Evolutionary conservation across 345 rosid genomes (phyloP), one percentile per base, ranked within the genome.

Genomic region (Turritis glabra): DNA sequence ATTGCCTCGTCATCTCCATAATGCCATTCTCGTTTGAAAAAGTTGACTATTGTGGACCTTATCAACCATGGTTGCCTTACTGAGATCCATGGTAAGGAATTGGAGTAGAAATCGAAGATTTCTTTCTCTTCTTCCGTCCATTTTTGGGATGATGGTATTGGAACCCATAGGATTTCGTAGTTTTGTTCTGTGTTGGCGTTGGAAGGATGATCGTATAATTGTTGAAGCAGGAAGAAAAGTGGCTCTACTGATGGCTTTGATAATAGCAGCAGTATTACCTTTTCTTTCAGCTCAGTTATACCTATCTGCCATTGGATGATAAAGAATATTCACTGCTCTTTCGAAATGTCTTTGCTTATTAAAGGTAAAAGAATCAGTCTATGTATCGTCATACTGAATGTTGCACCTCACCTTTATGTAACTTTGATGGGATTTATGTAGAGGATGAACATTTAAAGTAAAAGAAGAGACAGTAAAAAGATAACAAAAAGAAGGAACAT

Each of bases 101-200:
- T 74, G 2, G 91, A 90, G 18, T 82, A 56, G 60, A 80, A 43
- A 32, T 73, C 51, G 63, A 87, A 88, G 32, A 43, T 80, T 52
- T 76, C 68, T 27, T 70, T 64, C 53, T 92, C 91, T 22, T 77
- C 52, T 25, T 80, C 72, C 27, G 80, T 88, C 98, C 96, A 92
- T 35, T 61, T 64, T 10, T 74, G 73, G 6, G 87, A 83, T 23
- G 48, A n/a, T 53, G 84, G 71, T 55, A 90, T 79, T 23, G 93
- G 92, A 60, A 87, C 46, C 96, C 92, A 92, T 53, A 92, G 27
- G 26, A 90, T 79, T 21, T 83, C 85, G 15, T 85, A 89, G 68
- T 56, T 60, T 60, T 64, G 79, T 50, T 85, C 79, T 22, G 77
- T 55, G 44, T 73, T 76, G 52, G 70, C 69, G 48, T 63, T 79